Base-by-base conservation (phyloP, 169 alveolate species). In the Perkinsus marinus region DNA sequence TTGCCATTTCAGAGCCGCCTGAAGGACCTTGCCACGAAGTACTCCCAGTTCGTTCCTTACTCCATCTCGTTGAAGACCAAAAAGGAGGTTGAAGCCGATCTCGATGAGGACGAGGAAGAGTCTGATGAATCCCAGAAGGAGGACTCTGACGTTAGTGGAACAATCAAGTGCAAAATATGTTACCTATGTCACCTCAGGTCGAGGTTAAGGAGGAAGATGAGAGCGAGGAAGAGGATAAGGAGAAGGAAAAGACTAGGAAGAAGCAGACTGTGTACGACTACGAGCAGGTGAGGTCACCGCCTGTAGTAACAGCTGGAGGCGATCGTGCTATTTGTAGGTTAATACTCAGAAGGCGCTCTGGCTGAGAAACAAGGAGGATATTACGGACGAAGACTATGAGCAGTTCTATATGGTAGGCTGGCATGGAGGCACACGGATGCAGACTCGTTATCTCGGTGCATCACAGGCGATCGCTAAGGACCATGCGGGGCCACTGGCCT, bases 271-370 rank as follows among this genome's bases (percentile, higher is more conserved):
- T 97, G 39, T 97, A 97, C 69, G 98, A 96, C 91, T 94, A 96
- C 96, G 93, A 95, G 92, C 95, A 93, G 92, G 92, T 95, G 96
- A 96, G 92, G n/a, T n/a, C n/a, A 93, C 17, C 92, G 92, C 93
- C 94, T 13, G 34, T 57, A 57, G 22, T 26, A 0, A 16, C 22
- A 13, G 79, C 30, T 57, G 37, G 37, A 26, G 26, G 22, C 22
- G 5, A 2, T 57, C 79, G 34, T 57, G 26, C 46, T 41, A 3
- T 41, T 30, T 57, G 26, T 94, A 96, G 90, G 96, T 98, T 92
- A 99, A 99, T 95, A 99, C 98, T 46, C 98, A 98, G 93, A 98
- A 98, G 95, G 99, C 99, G 10, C 97, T 99, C 47, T 99, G 99
- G 99, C 94, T 98, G 91, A 96, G 99, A 91, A 95, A 97, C 68